Percentiles rank a stretch among this genome's conserved stretches.
Evolutionary conservation across 768 basidiomycete genomes (phyloP).

Genomic region (Tulasnella calospora): DNA sequence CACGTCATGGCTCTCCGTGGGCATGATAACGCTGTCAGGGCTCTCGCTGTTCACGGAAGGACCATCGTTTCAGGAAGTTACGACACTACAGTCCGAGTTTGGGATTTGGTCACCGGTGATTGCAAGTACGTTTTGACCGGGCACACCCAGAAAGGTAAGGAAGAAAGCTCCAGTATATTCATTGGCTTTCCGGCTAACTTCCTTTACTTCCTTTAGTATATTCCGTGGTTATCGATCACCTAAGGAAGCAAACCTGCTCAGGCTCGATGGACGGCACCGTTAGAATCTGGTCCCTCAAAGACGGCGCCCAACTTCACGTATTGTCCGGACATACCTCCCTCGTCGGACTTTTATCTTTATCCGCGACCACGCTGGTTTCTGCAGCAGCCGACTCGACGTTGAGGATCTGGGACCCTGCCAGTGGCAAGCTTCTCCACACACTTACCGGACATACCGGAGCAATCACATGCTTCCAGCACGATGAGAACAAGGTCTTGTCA

Average conservation of each 20-base stretch:
- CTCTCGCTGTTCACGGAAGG: conserved; percentile 83
- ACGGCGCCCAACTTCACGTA: conserved; percentile 71
- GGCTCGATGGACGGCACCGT: conserved; percentile 99
- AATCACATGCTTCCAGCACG: conserved; percentile 99
- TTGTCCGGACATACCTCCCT: conserved; percentile 90
- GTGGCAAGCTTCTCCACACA: conserved; percentile 71
- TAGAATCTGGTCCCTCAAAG: conserved; percentile 85
- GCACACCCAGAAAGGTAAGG: conserved; percentile 87
- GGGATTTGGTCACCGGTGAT: conserved; percentile 66
- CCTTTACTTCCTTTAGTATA: conserved; percentile 56
- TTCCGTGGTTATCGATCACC: conserved; percentile 84
- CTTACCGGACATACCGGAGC: conserved; percentile 90
- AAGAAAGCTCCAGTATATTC: neutral
- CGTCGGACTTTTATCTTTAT: conserved; percentile 87
- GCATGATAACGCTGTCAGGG: conserved; percentile 87
- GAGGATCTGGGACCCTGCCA: conserved; percentile 88
- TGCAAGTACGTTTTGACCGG: conserved; percentile 70
- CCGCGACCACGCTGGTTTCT: conserved; percentile 85
- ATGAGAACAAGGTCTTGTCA: conserved; percentile 93
- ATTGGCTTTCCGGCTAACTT: neutral
- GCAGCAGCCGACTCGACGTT: conserved; percentile 95
- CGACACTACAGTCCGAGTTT: conserved; percentile 90
- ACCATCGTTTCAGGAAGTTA: conserved; percentile 94
- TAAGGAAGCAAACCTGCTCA: conserved; percentile 85
- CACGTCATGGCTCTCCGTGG: conserved; percentile 80